Evolutionary conservation across 805 yeast species (phyloP).

Genomic region (Komagataella mondaviorum): DNA sequence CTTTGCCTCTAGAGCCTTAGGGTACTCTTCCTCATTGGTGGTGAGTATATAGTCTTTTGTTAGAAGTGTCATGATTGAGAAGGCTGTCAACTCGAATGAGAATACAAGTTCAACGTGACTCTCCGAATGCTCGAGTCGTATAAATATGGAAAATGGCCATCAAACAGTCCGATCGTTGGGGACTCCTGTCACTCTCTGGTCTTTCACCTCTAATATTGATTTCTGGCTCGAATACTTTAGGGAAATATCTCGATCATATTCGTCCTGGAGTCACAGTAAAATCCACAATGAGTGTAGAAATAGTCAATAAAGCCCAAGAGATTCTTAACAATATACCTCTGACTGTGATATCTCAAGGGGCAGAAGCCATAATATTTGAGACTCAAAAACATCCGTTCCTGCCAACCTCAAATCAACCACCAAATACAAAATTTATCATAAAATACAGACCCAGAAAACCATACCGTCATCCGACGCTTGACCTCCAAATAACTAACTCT

Average conservation of each 20-base stretch:
- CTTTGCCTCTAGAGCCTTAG: not conserved
- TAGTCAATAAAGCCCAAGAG: slow-evolving; percentile 27
- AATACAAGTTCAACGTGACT: too few species aligned
- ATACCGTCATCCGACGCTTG: slow-evolving; percentile 82
- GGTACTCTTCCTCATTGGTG: not conserved
- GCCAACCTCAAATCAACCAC: slow-evolving; percentile 13
- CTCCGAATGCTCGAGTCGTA: too few species aligned
- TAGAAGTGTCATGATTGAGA: not conserved
- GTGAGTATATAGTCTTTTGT: not conserved
- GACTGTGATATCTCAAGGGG: slow-evolving; percentile 67
- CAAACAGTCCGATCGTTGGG: not conserved
- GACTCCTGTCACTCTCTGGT: not conserved
- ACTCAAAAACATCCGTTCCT: slow-evolving; percentile 57
- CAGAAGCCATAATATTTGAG: slow-evolving; percentile 72
- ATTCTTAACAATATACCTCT: slow-evolving; percentile 37
- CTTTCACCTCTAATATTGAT: not conserved
- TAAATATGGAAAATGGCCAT: not conserved
- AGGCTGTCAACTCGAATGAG: not conserved
- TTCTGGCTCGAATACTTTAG: not conserved
- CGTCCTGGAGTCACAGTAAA: not conserved
- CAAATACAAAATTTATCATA: slow-evolving; percentile 37
- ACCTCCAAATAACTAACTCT: slow-evolving; percentile 58
- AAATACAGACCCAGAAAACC: slow-evolving; percentile 83
- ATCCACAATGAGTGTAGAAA: slow-evolving; percentile 36
- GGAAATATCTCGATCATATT: not conserved